A percentile compares a stretch with the other conserved stretches of the same genome.
Evolutionary conservation across 163 green algal species (phyloP).

Genomic region (Scenedesmus sp.): DNA sequence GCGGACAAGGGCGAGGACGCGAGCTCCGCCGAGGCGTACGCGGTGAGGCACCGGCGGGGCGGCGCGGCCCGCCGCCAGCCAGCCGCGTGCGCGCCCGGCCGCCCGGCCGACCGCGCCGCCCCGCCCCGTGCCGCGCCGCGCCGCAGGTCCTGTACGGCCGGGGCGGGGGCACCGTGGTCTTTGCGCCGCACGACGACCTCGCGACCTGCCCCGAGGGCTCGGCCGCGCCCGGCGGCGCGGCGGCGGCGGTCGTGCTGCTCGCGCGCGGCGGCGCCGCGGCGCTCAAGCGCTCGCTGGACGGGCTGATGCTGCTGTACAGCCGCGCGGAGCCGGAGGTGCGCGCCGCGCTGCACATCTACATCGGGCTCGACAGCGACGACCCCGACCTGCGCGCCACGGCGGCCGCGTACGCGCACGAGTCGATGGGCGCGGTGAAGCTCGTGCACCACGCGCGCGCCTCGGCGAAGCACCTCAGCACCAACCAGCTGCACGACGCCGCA

Average conservation of each 20-base stretch:
- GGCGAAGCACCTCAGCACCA: background rate
- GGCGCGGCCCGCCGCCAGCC: background rate
- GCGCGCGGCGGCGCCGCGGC: conserved; percentile 21
- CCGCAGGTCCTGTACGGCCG: conserved; percentile 32
- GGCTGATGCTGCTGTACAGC: conserved; percentile 37
- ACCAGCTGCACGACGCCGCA: conserved; percentile 7
- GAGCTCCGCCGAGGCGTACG: conserved; percentile 8
- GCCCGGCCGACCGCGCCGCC: background rate
- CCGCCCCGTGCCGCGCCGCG: background rate
- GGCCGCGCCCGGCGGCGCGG: background rate
- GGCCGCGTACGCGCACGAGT: conserved; percentile 9
- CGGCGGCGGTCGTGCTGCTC: conserved; percentile 27
- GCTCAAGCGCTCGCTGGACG: conserved; percentile 15
- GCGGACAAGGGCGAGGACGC: background rate
- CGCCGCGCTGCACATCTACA: conserved; percentile 25
- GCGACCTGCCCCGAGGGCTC: conserved; percentile 26
- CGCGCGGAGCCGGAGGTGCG: conserved; percentile 6
- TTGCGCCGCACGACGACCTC: background rate
- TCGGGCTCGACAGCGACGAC: conserved; percentile 9
- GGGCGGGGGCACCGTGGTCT: conserved; percentile 23
- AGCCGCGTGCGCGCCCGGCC: no score
- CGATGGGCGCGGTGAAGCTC: conserved; percentile 27
- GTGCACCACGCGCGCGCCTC: conserved; percentile 20
- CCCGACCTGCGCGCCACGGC: conserved; percentile 1
- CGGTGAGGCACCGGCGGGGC: background rate